Evolutionary conservation across 805 yeast genomes (phyloP), one percentile per base, ranked within the genome.

Genomic region (Schwanniomyces polymorphus): DNA sequence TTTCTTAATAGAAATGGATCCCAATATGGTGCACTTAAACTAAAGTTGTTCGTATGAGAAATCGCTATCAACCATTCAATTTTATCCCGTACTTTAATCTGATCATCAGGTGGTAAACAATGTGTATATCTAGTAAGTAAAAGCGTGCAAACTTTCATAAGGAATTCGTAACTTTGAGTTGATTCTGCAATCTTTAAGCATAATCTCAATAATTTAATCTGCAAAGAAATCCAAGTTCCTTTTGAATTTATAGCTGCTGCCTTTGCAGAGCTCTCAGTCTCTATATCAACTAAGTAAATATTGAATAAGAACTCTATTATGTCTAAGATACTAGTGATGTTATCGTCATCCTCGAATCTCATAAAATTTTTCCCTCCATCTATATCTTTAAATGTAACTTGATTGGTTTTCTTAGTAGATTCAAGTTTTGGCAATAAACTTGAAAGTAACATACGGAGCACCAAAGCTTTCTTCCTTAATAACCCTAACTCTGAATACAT

Each of bases 1-100:
- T 74, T 76, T 49, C 91, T 70, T 1, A 88, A 67, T 7, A 92
- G 46, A 46, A 74, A 77, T 0, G 85, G 82, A 62, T 92, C 97
- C 88, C 96, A 88, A 57, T 88, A 89, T 0, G 71, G 65, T 9
- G 66, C 50, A 1, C 54, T 55, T 10, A 71, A 53, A 7, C 58
- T 48, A 10, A 65, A 57, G 12, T 38, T 61, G 41, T 48, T 68
- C 57, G 50, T 60, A 47, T 28, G 64, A 28, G 64, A 50, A 10
- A 51, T 25, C 26, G 53, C 52, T 0, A 58, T 42, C 10, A 64
- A 45, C 40, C 54, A 47, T 25, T 62, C 65, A 17, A 70, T 59
- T 43, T 61, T 66, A 2, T 65, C 62, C 46, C 60, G 66, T 8
- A 85, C 50, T 11, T 61, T 62, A 2, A 65, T 51, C 58, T 88